Conservation (phyloP, 2,329 filamentous ascomycete genomes). For the Tolypocladium capitatum region DNA sequence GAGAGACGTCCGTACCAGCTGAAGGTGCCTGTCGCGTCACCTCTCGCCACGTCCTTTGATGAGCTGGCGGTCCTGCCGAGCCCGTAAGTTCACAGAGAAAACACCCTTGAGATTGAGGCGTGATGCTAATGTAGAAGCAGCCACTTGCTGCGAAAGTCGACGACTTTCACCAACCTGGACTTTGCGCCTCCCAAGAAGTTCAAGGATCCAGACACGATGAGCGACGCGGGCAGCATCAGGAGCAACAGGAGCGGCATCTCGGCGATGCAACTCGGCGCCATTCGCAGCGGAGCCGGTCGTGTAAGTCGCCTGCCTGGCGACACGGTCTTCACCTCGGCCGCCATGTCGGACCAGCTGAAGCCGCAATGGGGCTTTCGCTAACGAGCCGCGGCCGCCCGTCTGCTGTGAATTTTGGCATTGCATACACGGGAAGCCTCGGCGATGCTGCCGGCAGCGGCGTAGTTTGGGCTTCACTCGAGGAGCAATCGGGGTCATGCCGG, state of each 20-base stretch:
- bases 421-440: conserved; percentile 1
- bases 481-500: conserved; percentile 3
- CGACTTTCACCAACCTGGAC: conserved; percentile 66
- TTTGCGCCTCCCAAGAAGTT: conserved; percentile 70
- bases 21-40: conserved; percentile 60
- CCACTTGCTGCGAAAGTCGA: conserved; percentile 61
- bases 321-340: conserved; percentile 62
- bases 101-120: not conserved
- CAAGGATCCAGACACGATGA: conserved; percentile 46
- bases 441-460: not conserved
- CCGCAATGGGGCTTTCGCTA: conserved; percentile 44
- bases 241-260: conserved; percentile 65
- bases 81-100: conserved; percentile 53
- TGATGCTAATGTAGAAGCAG: conserved; percentile 21
- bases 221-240: conserved; percentile 51
- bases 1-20: conserved; percentile 62
- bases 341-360: conserved; percentile 48
- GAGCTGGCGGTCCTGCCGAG: conserved; percentile 77
- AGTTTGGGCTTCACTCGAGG: conserved; percentile 2
- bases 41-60: conserved; percentile 72
- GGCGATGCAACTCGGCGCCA: conserved; percentile 51
- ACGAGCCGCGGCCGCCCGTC: conserved; percentile 10
- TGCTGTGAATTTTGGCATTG: not conserved
- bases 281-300: conserved; percentile 73
- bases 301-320: conserved; percentile 74